Evolutionary conservation across 805 yeast genomes (phyloP), one percentile per base, ranked within the genome.

Genomic region (Schwanniomyces pseudopolymorphus): DNA sequence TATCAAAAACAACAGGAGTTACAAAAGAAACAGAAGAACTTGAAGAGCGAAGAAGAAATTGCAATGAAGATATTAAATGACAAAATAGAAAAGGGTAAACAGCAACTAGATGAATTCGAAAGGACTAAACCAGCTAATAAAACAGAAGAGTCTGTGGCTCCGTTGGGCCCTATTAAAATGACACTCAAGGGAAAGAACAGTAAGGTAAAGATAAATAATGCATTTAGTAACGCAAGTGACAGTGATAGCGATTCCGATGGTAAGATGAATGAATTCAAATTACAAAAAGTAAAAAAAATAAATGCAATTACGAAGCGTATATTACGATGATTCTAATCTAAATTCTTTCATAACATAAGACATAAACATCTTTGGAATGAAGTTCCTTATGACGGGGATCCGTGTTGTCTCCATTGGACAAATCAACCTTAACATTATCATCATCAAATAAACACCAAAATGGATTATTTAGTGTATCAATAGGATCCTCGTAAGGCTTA

Each of bases 371-470:
- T 43, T 76, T 72, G 35, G 84, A 77, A 31, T 78, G 77, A 43
- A 66, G 50, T 42, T 64, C 61, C 38, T 48, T 50, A 38, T 43
- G 28, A 11, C 64, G 61, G 3, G 59, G 61, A 16, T 65, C 69
- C 33, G 69, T 68, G 14, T 66, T 52, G 55, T 72, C 72, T 27
- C 81, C 85, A 53, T 80, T 84, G 6, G 67, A 57, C 19, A 72
- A 57, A 51, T 72, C 73, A 39, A 61, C 51, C 56, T 75, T 70
- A 33, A 78, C 78, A 37, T 66, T 69, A 42, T 86, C 92, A 63
- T 87, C 95, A 59, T 87, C 92, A 62, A 87, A 87, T 50, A 77
- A 77, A 51, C 84, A 82, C 94, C 94, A 87, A 53, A 71, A 70
- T 27, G 83, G 83, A 36, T 57, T 51, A 10, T 33, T 43, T 47